Evolutionary conservation across 768 basidiomycete species (phyloP), one percentile per base, ranked within the genome.

Genomic region (Coprinopsis sp.): DNA sequence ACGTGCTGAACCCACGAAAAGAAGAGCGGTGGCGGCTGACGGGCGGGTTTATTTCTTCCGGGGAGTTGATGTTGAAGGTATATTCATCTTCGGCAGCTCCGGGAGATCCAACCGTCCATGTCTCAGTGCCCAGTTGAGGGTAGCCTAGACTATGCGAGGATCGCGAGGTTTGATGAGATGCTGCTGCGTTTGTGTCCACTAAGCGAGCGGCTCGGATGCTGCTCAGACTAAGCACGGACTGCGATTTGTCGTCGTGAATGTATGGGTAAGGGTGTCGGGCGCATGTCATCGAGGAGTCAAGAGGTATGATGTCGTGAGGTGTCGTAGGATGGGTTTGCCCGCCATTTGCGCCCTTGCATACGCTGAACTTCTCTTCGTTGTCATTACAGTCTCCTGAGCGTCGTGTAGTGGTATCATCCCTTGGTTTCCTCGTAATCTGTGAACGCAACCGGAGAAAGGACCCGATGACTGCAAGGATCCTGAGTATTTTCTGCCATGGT

Each of bases 231-330:
- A 43, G 23, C 13, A 42, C 43, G 10, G 33, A 19, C n/a, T 38
- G 37, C 11, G 48, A 37, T 14, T 36, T 2, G 24, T 37, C 23
- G 36, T 22, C 6, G 42, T 34, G 46, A 18, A 31, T 33, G 31
- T 34, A 47, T 3, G 49, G 46, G 33, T 38, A 33, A 18, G 52
- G 52, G 28, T 47, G 42, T 34, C 50, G 29, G 12, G 52, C 50
- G 37, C 41, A 54, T 1, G 52, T 38, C 16, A 53, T 38, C 6
- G 37, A 38, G 18, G 48, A 44, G 42, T 49, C 48, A 21, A 49
- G 42, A 27, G 48, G 40, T 18, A 49, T 44, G n/a, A 42, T 42
- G 30, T 31, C n/a, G 30, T 8, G 30, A n/a, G 30, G 4, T 30
- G 14, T 42, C 27, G 14, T 16, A 11, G 16, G 27, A 11, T 30